Evolutionary conservation across 2,329 filamentous ascomycete species (phyloP).

Genomic region (Raffaelea arxii): DNA sequence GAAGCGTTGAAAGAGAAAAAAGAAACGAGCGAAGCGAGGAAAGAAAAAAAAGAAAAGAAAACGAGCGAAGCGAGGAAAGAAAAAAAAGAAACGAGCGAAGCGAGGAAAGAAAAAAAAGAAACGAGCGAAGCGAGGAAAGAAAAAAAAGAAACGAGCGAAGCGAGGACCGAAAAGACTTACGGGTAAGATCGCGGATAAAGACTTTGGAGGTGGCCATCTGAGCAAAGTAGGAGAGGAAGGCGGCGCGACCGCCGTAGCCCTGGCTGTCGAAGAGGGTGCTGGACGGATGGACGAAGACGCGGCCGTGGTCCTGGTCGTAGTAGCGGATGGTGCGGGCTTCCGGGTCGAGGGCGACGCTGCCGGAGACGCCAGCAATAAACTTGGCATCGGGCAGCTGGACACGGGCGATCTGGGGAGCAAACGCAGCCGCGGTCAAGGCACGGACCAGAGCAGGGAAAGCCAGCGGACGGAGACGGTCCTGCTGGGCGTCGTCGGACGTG

Average conservation of each 20-base stretch:
- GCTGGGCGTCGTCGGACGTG: conserved; percentile 23
- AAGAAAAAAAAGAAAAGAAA: conserved; percentile 85
- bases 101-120: background rate
- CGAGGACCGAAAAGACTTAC: conserved; percentile 71
- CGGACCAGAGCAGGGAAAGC: conserved; percentile 48
- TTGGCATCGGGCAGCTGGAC: conserved; percentile 96
- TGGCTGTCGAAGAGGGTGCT: conserved; percentile 80
- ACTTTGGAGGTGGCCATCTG: conserved; percentile 90
- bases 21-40: conserved; percentile 38
- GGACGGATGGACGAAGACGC: conserved; percentile 88
- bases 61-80: conserved; percentile 45
- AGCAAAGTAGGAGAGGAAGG: conserved; percentile 81
- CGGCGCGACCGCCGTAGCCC: conserved; percentile 61
- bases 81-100: conserved; percentile 10
- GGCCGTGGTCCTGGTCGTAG: conserved; percentile 73
- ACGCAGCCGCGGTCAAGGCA: conserved; percentile 62
- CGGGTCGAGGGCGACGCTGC: conserved; percentile 85
- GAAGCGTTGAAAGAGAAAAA: background rate
- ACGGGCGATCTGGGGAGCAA: conserved; percentile 78
- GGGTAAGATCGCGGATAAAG: conserved; percentile 84
- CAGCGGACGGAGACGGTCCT: conserved; percentile 34
- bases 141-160: conserved; percentile 83
- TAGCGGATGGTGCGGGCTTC: conserved; percentile 90
- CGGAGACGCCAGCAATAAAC: conserved; percentile 76
- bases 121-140: conserved; percentile 50